Evolutionary conservation across 208 protist genomes (phyloP).

Genomic region (Acanthamoeba castellanii): DNA sequence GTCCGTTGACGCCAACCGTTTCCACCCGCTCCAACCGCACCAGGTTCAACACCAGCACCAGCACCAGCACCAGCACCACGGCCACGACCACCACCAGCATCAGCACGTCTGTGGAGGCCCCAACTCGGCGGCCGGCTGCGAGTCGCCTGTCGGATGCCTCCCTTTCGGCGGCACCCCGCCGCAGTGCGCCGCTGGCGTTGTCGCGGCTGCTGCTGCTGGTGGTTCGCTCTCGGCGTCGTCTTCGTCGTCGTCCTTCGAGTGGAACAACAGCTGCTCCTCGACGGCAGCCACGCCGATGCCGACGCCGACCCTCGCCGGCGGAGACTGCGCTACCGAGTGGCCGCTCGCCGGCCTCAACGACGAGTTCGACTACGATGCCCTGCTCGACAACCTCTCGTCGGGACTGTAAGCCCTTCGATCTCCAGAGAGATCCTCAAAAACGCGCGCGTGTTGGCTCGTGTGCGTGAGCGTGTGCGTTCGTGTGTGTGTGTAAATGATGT

Average conservation of each 20-base stretch:
- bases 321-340: background rate
- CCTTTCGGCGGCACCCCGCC: background rate
- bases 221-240: background rate
- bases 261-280: background rate
- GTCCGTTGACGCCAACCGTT: conserved; percentile 16
- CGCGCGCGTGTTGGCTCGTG: background rate
- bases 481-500: background rate
- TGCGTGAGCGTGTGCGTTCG: background rate
- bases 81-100: background rate
- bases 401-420: background rate
- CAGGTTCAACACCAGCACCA: background rate
- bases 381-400: conserved; percentile 14
- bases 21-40: background rate
- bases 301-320: background rate
- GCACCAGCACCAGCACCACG: background rate
- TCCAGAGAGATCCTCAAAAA: background rate
- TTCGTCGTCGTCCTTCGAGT: background rate
- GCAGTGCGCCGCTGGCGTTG: background rate
- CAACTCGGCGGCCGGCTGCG: background rate
- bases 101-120: background rate
- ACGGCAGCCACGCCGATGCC: background rate
- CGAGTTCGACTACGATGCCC: background rate
- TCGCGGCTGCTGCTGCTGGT: background rate
- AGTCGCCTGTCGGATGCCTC: background rate
- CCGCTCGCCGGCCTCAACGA: background rate